Percentiles rank a stretch among this genome's conserved stretches.
Evolutionary conservation across 495 filamentous ascomycete species (phyloP).

Genomic region (Bryoglossum gracile): DNA sequence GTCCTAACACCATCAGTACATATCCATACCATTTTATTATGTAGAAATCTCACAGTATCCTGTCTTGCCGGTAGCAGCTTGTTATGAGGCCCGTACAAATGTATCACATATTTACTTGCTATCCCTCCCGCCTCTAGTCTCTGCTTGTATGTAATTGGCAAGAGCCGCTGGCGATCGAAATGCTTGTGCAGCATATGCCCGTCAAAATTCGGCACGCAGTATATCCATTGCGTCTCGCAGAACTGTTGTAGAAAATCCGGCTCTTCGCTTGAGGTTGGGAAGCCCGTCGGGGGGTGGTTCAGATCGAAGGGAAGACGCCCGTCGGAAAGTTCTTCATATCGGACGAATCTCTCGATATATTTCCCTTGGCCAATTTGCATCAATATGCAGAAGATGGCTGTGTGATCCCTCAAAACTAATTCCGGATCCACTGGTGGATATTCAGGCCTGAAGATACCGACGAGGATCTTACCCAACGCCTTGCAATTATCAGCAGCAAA

Average conservation of each 20-base stretch:
- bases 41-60: not conserved
- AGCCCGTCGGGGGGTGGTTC: conserved; percentile 6
- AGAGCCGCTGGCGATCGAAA: conserved; percentile 20
- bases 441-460: conserved; percentile 11
- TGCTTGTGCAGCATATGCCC: conserved; percentile 13
- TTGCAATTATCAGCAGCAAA: conserved; percentile 11
- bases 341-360: conserved; percentile 25
- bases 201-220: conserved; percentile 27
- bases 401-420: conserved; percentile 9
- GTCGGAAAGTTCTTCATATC: conserved; percentile 23
- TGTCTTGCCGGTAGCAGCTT: not conserved
- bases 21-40: not conserved
- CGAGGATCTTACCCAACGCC: conserved; percentile 10
- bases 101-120: conserved; percentile 23
- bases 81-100: conserved; percentile 28
- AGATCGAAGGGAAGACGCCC: conserved; percentile 24
- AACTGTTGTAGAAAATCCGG: conserved; percentile 25
- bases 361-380: conserved; percentile 17
- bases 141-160: conserved; percentile 26
- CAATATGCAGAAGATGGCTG: conserved; percentile 26
- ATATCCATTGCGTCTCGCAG: conserved; percentile 30
- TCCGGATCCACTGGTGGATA: conserved; percentile 17
- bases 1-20: not conserved
- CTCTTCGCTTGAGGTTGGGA: conserved; percentile 2
- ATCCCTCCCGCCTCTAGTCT: conserved; percentile 12